Percentiles rank a stretch among this genome's conserved stretches.
Evolutionary conservation across 1,284 basidiomycete species (phyloP).

Genomic region (Ustilago curta): DNA sequence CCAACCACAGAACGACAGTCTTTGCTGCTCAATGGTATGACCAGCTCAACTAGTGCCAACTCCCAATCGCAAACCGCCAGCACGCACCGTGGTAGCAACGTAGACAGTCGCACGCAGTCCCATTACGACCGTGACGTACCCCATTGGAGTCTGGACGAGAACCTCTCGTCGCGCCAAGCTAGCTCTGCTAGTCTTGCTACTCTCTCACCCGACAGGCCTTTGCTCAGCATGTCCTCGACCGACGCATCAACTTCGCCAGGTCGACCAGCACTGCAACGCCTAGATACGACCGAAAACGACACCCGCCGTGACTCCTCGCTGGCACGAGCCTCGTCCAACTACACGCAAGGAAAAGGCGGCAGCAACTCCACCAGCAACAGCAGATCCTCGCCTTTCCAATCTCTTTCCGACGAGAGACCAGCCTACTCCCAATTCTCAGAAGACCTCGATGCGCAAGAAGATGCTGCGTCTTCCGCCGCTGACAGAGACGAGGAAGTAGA

Average conservation of each 20-base stretch:
- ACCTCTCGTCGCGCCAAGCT: slow-evolving; percentile 33
- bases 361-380: slow-evolving; percentile 16
- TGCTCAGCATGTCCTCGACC: slow-evolving; percentile 12
- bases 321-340: background rate
- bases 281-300: background rate
- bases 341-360: slow-evolving; percentile 6
- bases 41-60: slow-evolving; percentile 4
- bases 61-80: background rate
- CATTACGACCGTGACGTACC: slow-evolving; percentile 58
- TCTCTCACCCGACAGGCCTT: slow-evolving; percentile 27
- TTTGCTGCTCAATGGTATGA: slow-evolving; percentile 28
- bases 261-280: background rate
- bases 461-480: slow-evolving; percentile 40
- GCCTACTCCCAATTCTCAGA: slow-evolving; percentile 51
- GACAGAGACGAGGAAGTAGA: slow-evolving; percentile 60
- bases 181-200: slow-evolving; percentile 47
- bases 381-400: slow-evolving; percentile 12
- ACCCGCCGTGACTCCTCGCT: slow-evolving; percentile 3
- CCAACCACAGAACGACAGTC: slow-evolving; percentile 29
- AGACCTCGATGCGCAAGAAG: slow-evolving; percentile 51
- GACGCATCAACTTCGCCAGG: slow-evolving; percentile 6
- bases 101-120: slow-evolving; percentile 6
- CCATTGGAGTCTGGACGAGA: slow-evolving; percentile 49
- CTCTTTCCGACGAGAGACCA: slow-evolving; percentile 24
- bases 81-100: background rate